Evolutionary conservation across 1,139 yeast species (phyloP), one percentile per base, ranked within the genome.

Genomic region (Magnusiomyces suaveolens): DNA sequence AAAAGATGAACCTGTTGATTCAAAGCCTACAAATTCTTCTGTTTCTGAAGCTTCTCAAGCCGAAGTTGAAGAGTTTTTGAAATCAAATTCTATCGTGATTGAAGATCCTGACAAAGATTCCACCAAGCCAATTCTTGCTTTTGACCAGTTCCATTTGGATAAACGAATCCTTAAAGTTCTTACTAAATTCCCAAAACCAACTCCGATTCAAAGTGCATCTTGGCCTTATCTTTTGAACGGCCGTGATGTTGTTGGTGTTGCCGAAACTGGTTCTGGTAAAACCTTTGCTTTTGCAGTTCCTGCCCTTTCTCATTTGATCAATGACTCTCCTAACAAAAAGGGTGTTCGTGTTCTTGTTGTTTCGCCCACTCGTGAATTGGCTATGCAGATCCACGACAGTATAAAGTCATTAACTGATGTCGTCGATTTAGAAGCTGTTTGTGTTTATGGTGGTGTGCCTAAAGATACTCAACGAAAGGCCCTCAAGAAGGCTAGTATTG

Each of bases 281-380:
- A 92, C 98, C 0, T 84, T 90, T 71, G 97, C 97, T 0, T 92
- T 92, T 69, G 96, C 97, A 66, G 95, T 92, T 21, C 99, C 99
- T 48, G 97, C 97, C n/a, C 79, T 92, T 56, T 79, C 88, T 68
- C 82, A 82, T 61, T 73, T 89, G 50, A 52, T 64, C 25, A 53
- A 61, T 48, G 39, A 54, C 33, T 52, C 57, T 20, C 71, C 54
- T 29, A 54, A 54, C 16, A 52, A 52, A 51, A 71, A 72, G 46
- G 87, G 86, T 20, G 76, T 87, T 56, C 81, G 81, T 63, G 95
- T 89, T 3, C 77, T 94, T 59, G 88, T 87, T 59, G 83, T 92
- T 54, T 89, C 97, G 1, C 99, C 99, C 57, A 92, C 99, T 16
- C 84, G 99, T 75, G 99, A 92, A 72, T 78, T 92, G 66, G 97